Percentiles rank a stretch among this genome's conserved stretches.
Conservation (phyloP, 2,329 filamentous ascomycete genomes). For the Graphilbum fragrans region DNA sequence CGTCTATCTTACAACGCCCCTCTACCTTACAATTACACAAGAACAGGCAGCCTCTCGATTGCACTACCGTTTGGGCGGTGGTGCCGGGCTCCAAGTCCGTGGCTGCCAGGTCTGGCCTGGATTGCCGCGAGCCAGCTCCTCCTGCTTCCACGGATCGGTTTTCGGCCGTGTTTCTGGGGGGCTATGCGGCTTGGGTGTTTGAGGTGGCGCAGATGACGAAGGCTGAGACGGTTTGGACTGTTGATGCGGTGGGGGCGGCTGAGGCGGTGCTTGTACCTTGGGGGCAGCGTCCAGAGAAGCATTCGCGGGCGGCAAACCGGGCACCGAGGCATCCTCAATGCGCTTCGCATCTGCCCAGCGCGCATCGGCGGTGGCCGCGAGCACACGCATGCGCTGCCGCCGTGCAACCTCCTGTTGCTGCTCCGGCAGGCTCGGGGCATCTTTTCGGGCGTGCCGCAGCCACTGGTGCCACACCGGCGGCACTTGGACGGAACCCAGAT, state of each 20-base stretch:
- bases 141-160: constrained; percentile 42
- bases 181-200: too few species aligned
- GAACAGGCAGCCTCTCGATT: too few species aligned
- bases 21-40: too few species aligned
- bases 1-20: too few species aligned
- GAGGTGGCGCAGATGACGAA: too few species aligned
- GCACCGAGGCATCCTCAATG: constrained; percentile 1
- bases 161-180: background rate
- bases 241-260: background rate
- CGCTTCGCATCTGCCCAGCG: constrained; percentile 46
- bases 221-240: background rate
- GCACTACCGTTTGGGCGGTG: constrained; percentile 20
- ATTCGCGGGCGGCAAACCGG: too few species aligned
- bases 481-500: constrained; percentile 43
- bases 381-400: constrained; percentile 37
- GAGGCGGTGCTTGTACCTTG: background rate
- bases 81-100: constrained; percentile 36
- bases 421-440: constrained; percentile 44
- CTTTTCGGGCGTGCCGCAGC: constrained; percentile 46
- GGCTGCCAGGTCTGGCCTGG: constrained; percentile 60
- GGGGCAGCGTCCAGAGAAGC: too few species aligned
- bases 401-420: constrained; percentile 41
- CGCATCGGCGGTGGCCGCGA: constrained; percentile 50
- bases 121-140: constrained; percentile 28
- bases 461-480: constrained; percentile 57